Evolutionary conservation across 2,329 filamentous ascomycete genomes (phyloP).

Genomic region (Pleoardoris graminearum): DNA sequence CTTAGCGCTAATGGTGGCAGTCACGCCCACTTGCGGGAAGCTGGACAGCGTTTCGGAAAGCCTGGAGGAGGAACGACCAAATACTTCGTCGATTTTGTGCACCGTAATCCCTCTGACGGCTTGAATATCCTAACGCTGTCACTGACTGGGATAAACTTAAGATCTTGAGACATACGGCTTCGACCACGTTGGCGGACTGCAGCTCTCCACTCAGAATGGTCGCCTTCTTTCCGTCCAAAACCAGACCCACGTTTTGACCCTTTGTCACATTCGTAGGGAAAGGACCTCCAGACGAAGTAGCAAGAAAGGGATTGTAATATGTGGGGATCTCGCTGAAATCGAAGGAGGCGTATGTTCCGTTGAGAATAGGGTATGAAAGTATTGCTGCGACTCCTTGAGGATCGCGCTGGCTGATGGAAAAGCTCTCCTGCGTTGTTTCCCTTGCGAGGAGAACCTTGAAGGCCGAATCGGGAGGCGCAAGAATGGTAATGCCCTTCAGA

Average conservation of each 20-base stretch:
- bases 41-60: neutral
- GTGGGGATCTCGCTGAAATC: neutral
- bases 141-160: neutral
- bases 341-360: constrained; percentile 4
- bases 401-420: neutral
- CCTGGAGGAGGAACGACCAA: neutral
- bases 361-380: constrained; percentile 2
- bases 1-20: neutral
- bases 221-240: neutral
- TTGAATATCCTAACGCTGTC: neutral
- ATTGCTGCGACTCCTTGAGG: neutral
- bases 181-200: neutral
- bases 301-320: neutral
- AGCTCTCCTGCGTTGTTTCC: neutral
- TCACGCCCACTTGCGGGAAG: neutral
- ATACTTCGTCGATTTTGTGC: constrained; percentile 10
- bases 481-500: neutral
- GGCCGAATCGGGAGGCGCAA: neutral
- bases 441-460: neutral
- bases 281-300: neutral
- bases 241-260: constrained; percentile 1
- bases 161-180: constrained; percentile 3
- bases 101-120: neutral
- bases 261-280: neutral
- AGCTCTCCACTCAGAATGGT: constrained; percentile 4